phyloP scores from a whole-genome alignment of 139 green algal genomes.

The Chlorella sp. region DNA sequence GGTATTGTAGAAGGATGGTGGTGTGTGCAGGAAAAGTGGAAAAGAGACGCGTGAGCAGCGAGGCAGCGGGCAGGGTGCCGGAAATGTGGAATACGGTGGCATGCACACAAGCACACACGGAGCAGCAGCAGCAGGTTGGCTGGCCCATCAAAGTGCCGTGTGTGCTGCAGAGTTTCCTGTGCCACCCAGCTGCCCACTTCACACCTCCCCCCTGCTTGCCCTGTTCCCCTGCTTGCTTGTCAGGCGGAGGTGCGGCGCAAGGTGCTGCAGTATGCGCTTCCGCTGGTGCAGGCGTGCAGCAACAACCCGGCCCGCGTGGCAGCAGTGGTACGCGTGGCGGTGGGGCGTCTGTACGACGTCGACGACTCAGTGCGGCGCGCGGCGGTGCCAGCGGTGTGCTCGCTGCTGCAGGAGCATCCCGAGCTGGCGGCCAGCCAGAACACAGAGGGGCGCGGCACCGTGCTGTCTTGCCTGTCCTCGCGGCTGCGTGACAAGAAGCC shows the following conservation, averaged over 20 bases:
- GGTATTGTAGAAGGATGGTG: neutral
- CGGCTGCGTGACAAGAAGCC: constrained; percentile 79
- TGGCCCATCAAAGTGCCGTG: neutral
- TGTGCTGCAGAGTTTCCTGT: neutral
- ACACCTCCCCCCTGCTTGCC: neutral
- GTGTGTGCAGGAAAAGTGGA: neutral
- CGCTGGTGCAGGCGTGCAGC: constrained; percentile 31
- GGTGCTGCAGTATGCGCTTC: constrained; percentile 45
- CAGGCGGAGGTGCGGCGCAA: constrained; percentile 52
- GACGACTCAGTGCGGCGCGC: constrained; percentile 73
- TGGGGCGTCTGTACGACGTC: constrained; percentile 66
- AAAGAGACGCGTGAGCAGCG: neutral
- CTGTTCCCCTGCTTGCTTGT: neutral
- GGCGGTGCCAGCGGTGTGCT: constrained; percentile 57
- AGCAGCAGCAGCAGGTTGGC: neutral
- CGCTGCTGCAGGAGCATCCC: constrained; percentile 15
- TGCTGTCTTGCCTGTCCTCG: constrained; percentile 39
- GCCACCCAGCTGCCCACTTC: neutral
- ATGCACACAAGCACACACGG: neutral
- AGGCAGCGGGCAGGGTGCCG: neutral
- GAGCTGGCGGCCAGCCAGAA: constrained; percentile 27
- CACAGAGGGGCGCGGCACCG: constrained; percentile 16
- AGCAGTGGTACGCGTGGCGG: neutral
- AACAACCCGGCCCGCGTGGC: neutral
- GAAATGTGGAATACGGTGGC: neutral